Conservation (phyloP, 768 basidiomycete species). For the Lactarius deliciosus region DNA sequence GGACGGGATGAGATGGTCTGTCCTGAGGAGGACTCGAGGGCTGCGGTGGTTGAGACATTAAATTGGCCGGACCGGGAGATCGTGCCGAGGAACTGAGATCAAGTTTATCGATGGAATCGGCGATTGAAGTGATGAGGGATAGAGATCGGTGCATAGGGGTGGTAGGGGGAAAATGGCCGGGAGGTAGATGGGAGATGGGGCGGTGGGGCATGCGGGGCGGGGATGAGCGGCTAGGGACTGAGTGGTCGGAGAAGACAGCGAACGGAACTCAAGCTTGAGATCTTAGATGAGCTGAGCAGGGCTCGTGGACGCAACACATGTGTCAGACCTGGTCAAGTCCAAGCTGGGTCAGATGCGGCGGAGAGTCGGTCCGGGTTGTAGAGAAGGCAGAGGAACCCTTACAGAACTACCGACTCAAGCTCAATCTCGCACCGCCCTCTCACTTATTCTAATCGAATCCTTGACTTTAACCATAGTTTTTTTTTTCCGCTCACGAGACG, state of each 20-base stretch:
- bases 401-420: background rate
- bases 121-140: background rate
- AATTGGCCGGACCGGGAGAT: slow-evolving; percentile 16
- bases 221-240: slow-evolving; percentile 11
- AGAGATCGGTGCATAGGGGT: too few relatives aligned
- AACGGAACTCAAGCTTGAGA: slow-evolving; percentile 9
- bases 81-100: slow-evolving; percentile 15
- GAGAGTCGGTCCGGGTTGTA: slow-evolving; percentile 26
- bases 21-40: background rate
- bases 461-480: slow-evolving; percentile 12
- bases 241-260: slow-evolving; percentile 13
- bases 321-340: background rate
- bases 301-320: too few relatives aligned
- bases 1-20: background rate
- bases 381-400: background rate
- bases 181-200: background rate
- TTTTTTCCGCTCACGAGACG: slow-evolving; percentile 39
- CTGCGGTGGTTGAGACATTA: background rate
- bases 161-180: background rate
- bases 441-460: slow-evolving; percentile 12
- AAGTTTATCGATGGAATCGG: background rate
- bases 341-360: slow-evolving; percentile 8
- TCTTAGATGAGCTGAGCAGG: background rate
- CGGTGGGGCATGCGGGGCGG: background rate
- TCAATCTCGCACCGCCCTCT: slow-evolving; percentile 10